A percentile compares a stretch with the other conserved stretches of the same genome.
Evolutionary conservation across 805 yeast genomes (phyloP).

Genomic region (Spathaspora girioi): DNA sequence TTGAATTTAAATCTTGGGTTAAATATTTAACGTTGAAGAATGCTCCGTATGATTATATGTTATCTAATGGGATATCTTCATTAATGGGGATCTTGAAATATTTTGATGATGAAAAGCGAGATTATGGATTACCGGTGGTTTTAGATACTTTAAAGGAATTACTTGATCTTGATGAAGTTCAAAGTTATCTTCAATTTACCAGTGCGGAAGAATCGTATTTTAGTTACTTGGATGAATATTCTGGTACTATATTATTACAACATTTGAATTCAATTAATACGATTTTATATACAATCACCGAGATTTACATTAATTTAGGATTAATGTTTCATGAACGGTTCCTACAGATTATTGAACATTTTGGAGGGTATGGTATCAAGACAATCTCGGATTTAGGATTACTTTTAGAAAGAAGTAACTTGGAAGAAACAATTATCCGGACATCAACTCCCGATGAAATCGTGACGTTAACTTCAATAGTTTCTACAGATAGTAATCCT

Average conservation of each 20-base stretch:
- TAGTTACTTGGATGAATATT: slow-evolving; percentile 20
- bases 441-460: slow-evolving; percentile 44
- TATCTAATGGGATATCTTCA: slow-evolving; percentile 52
- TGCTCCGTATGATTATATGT: slow-evolving; percentile 59
- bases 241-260: slow-evolving; percentile 31
- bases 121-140: slow-evolving; percentile 41
- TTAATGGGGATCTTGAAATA: slow-evolving; percentile 52
- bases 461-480: slow-evolving; percentile 38
- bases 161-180: slow-evolving; percentile 25
- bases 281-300: slow-evolving; percentile 49
- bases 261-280: slow-evolving; percentile 39
- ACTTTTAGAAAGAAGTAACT: slow-evolving; percentile 47
- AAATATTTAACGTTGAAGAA: slow-evolving; percentile 46
- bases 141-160: slow-evolving; percentile 28
- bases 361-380: slow-evolving; percentile 38
- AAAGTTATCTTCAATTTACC: slow-evolving; percentile 26
- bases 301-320: slow-evolving; percentile 53
- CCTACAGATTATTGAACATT: slow-evolving; percentile 35
- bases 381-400: slow-evolving; percentile 40
- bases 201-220: slow-evolving; percentile 34
- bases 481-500: slow-evolving; percentile 24
- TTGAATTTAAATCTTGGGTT: slow-evolving; percentile 44
- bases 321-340: slow-evolving; percentile 46
- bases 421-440: slow-evolving; percentile 58
- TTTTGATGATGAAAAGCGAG: slow-evolving; percentile 53